Base-by-base conservation (phyloP, 495 filamentous ascomycete genomes). In the Hyphodiscus hymeniophilus region DNA sequence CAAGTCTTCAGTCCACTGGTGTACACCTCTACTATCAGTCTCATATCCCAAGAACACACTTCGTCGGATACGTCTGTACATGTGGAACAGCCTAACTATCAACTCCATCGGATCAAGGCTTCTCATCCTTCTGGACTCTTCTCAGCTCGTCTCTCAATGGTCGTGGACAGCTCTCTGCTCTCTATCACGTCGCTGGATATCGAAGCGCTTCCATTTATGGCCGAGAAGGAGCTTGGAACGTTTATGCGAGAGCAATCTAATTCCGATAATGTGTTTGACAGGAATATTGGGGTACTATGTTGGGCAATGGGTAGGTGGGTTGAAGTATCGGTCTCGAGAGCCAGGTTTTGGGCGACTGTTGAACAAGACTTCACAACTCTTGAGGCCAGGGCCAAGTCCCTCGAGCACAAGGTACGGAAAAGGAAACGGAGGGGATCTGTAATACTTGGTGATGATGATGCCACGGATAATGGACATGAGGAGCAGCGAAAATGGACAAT, bases 271-370 rank as follows among this genome's bases (percentile, higher is more conserved):
- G 59, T 59, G 15, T 33, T 69, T 45, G 57, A 50, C 6, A 64
- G 66, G 36, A 74, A 78, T 51, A 49, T 76, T 11, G 58, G 60
- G 22, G 62, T 72, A 20, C 49, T 75, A 16, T 56, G 56, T 13
- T 76, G 72, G 71, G 73, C 66, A 1, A 76, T 76, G 75, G 64
- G 64, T 21, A 67, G 74, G 50, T 78, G 75, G 75, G 39, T 67
- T 34, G 67, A 72, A 7, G 58, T 69, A 0, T 68, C 72, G 16
- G 59, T 60, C 21, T 58, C 61, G 38, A 45, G 75, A 26, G 75
- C 73, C 0, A 56, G 56, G 11, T 66, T 73, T 12, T 78, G 73
- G 75, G 55, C 58, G 31, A 57, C 62, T 1, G 42, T 75, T 18
- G 65, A 72, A 22, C 41, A 46, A 1, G 68, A 77, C 35, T 52